phyloP scores from a whole-genome alignment of 2,329 filamentous ascomycete species.

The Penicillium sp. region DNA sequence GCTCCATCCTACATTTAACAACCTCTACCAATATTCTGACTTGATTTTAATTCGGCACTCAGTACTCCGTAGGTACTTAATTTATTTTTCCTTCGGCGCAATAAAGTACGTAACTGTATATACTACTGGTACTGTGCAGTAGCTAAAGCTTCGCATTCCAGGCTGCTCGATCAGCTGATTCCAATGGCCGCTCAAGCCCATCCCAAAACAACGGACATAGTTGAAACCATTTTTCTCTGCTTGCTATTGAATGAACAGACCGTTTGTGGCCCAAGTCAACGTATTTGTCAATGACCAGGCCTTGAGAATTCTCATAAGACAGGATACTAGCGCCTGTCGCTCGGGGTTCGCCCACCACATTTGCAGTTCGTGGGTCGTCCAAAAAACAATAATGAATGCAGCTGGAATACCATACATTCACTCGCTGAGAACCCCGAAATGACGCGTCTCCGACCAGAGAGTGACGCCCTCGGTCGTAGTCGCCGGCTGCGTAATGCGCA shows the following conservation, averaged over 20 bases:
- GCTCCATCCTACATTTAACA: too few species aligned
- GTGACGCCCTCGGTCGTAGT: slow-evolving; percentile 59
- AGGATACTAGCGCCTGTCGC: slow-evolving; percentile 66
- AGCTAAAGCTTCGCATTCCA: slow-evolving; percentile 37
- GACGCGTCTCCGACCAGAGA: slow-evolving; percentile 32
- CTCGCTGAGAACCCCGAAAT: slow-evolving; percentile 54
- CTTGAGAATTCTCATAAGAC: slow-evolving; percentile 70
- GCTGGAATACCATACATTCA: slow-evolving; percentile 56
- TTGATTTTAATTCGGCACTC: too few species aligned
- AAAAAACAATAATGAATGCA: slow-evolving; percentile 59
- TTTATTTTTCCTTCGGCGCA: too few species aligned
- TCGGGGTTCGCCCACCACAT: slow-evolving; percentile 63
- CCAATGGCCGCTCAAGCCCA: slow-evolving; percentile 33
- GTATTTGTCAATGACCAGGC: slow-evolving; percentile 68
- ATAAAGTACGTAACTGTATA: too few species aligned
- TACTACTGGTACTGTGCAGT: background rate
- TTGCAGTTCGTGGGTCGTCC: slow-evolving; percentile 54
- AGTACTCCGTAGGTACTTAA: too few species aligned
- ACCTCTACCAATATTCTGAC: too few species aligned
- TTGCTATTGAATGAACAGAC: slow-evolving; percentile 46
- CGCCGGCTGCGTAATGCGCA: slow-evolving; percentile 53
- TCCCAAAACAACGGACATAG: slow-evolving; percentile 49
- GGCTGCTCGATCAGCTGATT: slow-evolving; percentile 36
- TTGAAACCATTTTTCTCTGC: slow-evolving; percentile 67
- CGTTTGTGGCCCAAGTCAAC: slow-evolving; percentile 70